A percentile compares a stretch with the other conserved stretches of the same genome.
These are phyloP conservation scores for Actinomortierella ambigua DNA, from an alignment of 371 early-diverging fungal genomes.

Conservation along the genomic window DNA sequence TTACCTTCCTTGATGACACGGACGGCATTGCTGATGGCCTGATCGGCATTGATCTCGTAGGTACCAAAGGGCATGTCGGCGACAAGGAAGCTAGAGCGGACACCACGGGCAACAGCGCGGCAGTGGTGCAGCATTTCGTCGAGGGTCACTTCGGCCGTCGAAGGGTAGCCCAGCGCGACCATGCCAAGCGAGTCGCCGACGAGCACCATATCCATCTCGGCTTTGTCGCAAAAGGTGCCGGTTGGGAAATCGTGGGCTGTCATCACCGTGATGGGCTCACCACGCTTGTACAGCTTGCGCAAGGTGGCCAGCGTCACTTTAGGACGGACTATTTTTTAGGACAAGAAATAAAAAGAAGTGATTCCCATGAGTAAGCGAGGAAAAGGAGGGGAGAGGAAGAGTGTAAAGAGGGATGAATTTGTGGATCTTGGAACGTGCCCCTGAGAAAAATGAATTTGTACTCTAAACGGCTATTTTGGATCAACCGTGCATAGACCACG, in stretches of 20 bases:
- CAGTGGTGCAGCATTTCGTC: constrained; percentile 97
- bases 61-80: constrained; percentile 94
- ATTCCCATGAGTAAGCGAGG: not conserved
- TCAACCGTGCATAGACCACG: too few species aligned
- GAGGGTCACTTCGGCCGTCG: constrained; percentile 86
- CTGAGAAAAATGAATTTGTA: constrained; percentile 3
- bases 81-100: constrained; percentile 76
- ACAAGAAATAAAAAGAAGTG: not conserved
- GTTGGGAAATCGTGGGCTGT: constrained; percentile 93
- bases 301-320: constrained; percentile 89
- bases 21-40: constrained; percentile 79
- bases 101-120: constrained; percentile 86
- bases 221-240: constrained; percentile 79
- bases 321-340: constrained; percentile 47
- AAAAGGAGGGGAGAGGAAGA: not conserved
- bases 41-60: constrained; percentile 77
- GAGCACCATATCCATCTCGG: constrained; percentile 85
- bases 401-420: constrained; percentile 1
- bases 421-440: too few species aligned
- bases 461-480: too few species aligned
- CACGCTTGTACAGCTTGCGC: constrained; percentile 68
- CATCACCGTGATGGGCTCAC: constrained; percentile 82
- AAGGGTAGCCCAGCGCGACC: constrained; percentile 91
- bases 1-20: constrained; percentile 87
- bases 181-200: constrained; percentile 97